phyloP scores from a whole-genome alignment of 257 asterid genomes.

The Solanum okadae region DNA sequence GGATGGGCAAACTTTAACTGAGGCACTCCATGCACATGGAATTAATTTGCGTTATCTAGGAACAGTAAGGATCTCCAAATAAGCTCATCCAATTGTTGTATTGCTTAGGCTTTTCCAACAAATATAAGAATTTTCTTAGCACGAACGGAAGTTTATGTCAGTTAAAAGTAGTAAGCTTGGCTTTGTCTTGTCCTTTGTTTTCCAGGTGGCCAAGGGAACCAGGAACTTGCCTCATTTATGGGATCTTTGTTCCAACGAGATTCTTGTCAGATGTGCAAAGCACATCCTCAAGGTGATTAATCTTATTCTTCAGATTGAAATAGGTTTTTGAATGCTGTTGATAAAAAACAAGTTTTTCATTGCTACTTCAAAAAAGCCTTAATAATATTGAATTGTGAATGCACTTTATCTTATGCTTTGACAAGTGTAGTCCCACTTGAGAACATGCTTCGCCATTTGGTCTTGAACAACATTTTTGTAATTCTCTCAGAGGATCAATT shows the following conservation, averaged over 20 bases:
- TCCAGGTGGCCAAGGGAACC: constrained; percentile 83
- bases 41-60: constrained; percentile 85
- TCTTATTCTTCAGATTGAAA: not conserved
- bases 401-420: not conserved
- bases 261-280: constrained; percentile 83
- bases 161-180: not conserved
- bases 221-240: constrained; percentile 77
- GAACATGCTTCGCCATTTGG: not conserved
- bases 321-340: not conserved
- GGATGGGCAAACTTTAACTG: constrained; percentile 94
- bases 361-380: not conserved
- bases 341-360: not conserved
- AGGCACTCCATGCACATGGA: constrained; percentile 94
- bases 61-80: constrained; percentile 38
- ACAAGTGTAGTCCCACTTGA: not conserved
- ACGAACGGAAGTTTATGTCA: not conserved
- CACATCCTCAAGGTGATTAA: constrained; percentile 71
- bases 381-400: not conserved
- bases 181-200: not conserved
- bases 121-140: not conserved
- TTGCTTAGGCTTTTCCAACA: not conserved
- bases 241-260: constrained; percentile 85
- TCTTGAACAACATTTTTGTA: not conserved
- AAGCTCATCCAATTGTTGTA: not conserved
- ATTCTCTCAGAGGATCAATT: not conserved